Conservation (phyloP, 345 rosid species). For the Salix udensis region DNA sequence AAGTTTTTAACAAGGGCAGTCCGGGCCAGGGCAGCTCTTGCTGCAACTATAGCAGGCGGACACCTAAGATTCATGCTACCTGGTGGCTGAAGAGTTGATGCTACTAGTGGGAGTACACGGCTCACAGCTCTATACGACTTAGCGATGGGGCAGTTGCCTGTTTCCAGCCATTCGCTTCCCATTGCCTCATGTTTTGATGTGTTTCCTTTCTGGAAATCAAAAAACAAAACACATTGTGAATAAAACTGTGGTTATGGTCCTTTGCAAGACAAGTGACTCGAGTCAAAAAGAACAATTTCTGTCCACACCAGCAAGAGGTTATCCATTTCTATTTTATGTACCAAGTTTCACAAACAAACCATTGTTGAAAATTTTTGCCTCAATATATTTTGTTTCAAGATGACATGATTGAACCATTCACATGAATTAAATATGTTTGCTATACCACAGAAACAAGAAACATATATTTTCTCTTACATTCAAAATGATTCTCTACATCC, state of each 20-base stretch:
- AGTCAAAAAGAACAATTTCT: no score
- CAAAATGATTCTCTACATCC: no score
- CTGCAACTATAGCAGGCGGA: conserved; percentile 76
- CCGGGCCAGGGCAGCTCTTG: conserved; percentile 77
- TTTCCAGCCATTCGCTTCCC: conserved; percentile 72
- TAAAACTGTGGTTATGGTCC: background rate
- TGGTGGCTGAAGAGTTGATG: conserved; percentile 56
- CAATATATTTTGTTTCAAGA: no score
- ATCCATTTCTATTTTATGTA: no score
- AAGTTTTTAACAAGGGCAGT: conserved; percentile 65
- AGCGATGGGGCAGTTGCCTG: conserved; percentile 83
- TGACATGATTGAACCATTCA: no score
- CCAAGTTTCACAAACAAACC: no score
- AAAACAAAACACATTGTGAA: background rate
- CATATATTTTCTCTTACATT: no score
- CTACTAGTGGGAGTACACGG: conserved; percentile 65
- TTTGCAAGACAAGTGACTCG: no score
- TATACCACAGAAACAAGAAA: no score
- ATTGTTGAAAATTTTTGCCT: no score
- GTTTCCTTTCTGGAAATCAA: conserved; percentile 43
- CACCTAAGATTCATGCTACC: conserved; percentile 64
- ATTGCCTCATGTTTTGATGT: conserved; percentile 59
- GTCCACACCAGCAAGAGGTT: no score
- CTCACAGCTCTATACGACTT: conserved; percentile 80
- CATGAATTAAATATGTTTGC: no score